Evolutionary conservation across 805 yeast genomes (phyloP).

Genomic region (Cyberlindnera japonica): DNA sequence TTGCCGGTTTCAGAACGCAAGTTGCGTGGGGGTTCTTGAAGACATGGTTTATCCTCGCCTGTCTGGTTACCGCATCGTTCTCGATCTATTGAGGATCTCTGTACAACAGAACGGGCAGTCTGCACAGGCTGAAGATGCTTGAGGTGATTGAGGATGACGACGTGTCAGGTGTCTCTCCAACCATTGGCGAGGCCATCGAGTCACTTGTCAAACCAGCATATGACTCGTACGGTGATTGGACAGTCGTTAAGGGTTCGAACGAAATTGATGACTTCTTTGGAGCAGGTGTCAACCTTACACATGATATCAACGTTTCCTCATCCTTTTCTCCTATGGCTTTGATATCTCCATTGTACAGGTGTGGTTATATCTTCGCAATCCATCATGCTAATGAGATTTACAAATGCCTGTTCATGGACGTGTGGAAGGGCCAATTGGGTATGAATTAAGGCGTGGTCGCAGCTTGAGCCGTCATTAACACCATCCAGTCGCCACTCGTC

Average conservation of each 20-base stretch:
- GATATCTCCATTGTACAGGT: conserved; percentile 52
- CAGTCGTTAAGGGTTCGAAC: conserved; percentile 25
- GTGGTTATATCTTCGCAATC: conserved; percentile 67
- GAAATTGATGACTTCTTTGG: conserved; percentile 24
- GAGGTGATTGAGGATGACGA: conserved; percentile 34
- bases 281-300: conserved; percentile 25
- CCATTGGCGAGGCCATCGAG: conserved; percentile 28
- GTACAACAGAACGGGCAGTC: conserved; percentile 27
- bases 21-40: conserved; percentile 12
- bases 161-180: conserved; percentile 17
- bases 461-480: conserved; percentile 56
- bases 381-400: conserved; percentile 60
- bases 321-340: conserved; percentile 64
- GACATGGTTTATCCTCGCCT: conserved; percentile 30
- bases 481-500: conserved; percentile 41
- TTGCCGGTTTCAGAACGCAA: conserved; percentile 14
- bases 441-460: conserved; percentile 54
- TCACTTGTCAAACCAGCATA: conserved; percentile 4
- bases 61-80: conserved; percentile 33
- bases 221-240: conserved; percentile 38
- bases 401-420: conserved; percentile 54
- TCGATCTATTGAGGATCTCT: conserved; percentile 38
- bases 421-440: conserved; percentile 56
- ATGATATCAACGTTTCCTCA: conserved; percentile 60
- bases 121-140: conserved; percentile 27